Conservation (phyloP, 331 rosid genomes). For the Quercus phellos region DNA sequence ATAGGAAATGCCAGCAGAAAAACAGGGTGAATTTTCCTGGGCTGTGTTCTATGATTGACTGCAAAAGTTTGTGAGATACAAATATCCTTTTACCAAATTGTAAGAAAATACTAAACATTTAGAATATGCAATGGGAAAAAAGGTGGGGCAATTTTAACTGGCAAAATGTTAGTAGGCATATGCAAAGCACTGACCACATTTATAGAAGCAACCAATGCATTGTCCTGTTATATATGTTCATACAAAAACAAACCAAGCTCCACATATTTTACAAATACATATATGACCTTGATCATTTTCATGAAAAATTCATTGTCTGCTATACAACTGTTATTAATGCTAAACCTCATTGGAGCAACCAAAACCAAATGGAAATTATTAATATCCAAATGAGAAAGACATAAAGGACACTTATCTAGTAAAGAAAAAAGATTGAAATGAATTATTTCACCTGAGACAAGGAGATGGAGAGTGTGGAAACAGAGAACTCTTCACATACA, state of each 20-base stretch:
- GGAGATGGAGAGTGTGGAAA: slow-evolving; percentile 80
- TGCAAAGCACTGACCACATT: background rate
- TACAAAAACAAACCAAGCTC: background rate
- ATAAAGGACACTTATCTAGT: background rate
- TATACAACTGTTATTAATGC: background rate
- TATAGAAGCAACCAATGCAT: background rate
- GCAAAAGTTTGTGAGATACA: background rate
- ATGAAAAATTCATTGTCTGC: background rate
- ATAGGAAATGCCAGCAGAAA: background rate
- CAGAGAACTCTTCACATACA: slow-evolving; percentile 64
- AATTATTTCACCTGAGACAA: slow-evolving; percentile 47
- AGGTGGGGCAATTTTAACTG: background rate
- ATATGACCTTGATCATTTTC: background rate
- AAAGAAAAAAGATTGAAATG: background rate
- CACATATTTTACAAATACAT: background rate
- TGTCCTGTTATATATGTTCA: background rate
- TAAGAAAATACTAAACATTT: background rate
- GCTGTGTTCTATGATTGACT: background rate
- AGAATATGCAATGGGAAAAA: background rate
- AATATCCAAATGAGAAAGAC: background rate
- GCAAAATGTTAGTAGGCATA: background rate
- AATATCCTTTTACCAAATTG: background rate
- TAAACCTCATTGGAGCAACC: background rate
- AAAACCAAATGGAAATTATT: background rate
- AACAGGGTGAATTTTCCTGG: background rate